Evolutionary conservation across 306 rosid species (phyloP).

Genomic region (Castanospermum australe): DNA sequence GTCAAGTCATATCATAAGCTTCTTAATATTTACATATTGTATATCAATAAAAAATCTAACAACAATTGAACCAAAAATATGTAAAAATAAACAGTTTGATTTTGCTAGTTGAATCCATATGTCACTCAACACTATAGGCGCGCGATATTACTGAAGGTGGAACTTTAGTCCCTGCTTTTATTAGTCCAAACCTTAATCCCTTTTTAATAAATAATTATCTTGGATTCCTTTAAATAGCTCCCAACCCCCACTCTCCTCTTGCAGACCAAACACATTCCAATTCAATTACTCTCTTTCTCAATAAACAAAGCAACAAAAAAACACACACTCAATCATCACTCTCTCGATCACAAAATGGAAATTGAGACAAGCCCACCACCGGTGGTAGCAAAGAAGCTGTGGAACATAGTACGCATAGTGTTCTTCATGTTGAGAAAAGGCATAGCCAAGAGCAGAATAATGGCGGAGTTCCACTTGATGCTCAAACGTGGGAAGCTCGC

Average conservation of each 20-base stretch:
- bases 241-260: background rate
- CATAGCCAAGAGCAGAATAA: conserved; percentile 61
- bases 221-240: conserved; percentile 25
- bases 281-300: background rate
- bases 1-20: too few species aligned
- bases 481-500: conserved; percentile 78
- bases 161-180: background rate
- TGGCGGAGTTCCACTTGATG: conserved; percentile 49
- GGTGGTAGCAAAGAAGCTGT: conserved; percentile 55
- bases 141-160: conserved; percentile 5
- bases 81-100: too few species aligned
- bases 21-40: too few species aligned
- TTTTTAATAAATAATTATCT: background rate
- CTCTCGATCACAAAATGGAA: conserved; percentile 59
- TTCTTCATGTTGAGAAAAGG: conserved; percentile 68
- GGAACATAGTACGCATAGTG: conserved; percentile 59
- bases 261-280: background rate
- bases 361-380: conserved; percentile 48
- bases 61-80: too few species aligned
- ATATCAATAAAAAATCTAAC: too few species aligned
- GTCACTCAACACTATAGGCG: background rate
- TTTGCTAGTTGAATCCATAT: too few species aligned
- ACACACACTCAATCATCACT: background rate
- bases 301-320: background rate
- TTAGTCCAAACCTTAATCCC: too few species aligned